These are phyloP conservation scores for Coemansia sp. DNA, from an alignment of 192 early-diverging fungal genomes.

Conservation along the genomic window DNA sequence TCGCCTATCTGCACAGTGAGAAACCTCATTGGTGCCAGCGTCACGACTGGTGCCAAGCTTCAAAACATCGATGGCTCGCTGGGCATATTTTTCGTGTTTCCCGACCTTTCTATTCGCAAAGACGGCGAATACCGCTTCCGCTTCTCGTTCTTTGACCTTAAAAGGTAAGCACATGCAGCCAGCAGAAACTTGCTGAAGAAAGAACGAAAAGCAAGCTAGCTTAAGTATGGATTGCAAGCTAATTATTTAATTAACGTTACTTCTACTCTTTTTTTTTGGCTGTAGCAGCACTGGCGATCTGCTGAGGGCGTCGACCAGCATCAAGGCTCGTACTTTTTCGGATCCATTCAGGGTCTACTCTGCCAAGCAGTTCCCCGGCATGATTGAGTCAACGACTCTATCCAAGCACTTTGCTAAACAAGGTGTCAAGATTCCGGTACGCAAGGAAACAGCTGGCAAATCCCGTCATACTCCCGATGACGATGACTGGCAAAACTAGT, in stretches of 20 bases:
- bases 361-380: conserved; percentile 74
- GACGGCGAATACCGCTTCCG: conserved; percentile 66
- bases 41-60: conserved; percentile 61
- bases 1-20: conserved; percentile 22
- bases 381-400: conserved; percentile 70
- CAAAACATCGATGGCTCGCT: conserved; percentile 56
- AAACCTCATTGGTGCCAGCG: conserved; percentile 65
- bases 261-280: conserved; percentile 6
- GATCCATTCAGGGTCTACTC: conserved; percentile 67
- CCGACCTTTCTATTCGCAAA: conserved; percentile 70
- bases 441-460: conserved; percentile 59
- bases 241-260: neutral
- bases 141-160: conserved; percentile 66
- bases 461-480: conserved; percentile 13
- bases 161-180: conserved; percentile 28
- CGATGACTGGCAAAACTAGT: conserved; percentile 23
- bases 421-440: conserved; percentile 73
- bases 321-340: conserved; percentile 60
- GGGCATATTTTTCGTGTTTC: conserved; percentile 77
- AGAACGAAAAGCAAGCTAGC: no score
- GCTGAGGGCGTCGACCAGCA: conserved; percentile 47
- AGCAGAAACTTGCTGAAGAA: no score
- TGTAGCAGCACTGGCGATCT: conserved; percentile 44
- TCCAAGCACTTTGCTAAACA: conserved; percentile 73
- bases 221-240: no score